Conservation (phyloP, 352 stramenopile genomes). For the Phytophthora cryptogea region DNA sequence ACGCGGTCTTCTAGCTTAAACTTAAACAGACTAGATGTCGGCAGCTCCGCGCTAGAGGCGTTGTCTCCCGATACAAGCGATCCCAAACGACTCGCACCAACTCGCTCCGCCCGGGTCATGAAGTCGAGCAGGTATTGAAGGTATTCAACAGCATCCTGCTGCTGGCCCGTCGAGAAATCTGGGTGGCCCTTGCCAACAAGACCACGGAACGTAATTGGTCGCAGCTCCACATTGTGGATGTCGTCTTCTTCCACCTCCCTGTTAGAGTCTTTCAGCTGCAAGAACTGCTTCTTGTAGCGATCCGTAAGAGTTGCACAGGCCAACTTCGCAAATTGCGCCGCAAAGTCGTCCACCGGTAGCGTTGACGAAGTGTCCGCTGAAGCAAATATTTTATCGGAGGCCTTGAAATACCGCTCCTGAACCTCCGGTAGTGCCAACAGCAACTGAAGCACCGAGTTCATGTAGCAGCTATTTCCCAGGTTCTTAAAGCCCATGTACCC, state of each 20-base stretch:
- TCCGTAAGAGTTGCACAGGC: constrained; percentile 86
- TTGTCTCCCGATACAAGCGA: constrained; percentile 41
- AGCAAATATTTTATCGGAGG: constrained; percentile 59
- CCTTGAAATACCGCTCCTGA: constrained; percentile 71
- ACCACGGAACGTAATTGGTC: constrained; percentile 93
- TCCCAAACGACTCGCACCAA: constrained; percentile 53
- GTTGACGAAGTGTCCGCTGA: constrained; percentile 33
- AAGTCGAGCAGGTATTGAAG: constrained; percentile 96
- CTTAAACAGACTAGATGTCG: constrained; percentile 92
- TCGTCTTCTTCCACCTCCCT: constrained; percentile 48
- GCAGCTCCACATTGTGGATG: constrained; percentile 47
- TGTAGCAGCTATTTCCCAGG: constrained; percentile 99
- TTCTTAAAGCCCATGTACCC: constrained; percentile 97
- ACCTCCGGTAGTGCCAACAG: constrained; percentile 87
- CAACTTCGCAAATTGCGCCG: constrained; percentile 94
- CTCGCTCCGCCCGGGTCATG: constrained; percentile 87
- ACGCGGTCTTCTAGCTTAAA: constrained; percentile 90
- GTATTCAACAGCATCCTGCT: constrained; percentile 98
- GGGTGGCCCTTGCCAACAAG: constrained; percentile 95
- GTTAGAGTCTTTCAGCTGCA: constrained; percentile 15
- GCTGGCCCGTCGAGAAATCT: constrained; percentile 96
- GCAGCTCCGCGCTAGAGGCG: constrained; percentile 40
- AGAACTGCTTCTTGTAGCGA: constrained; percentile 74
- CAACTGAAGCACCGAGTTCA: constrained; percentile 98
- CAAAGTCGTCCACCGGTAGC: constrained; percentile 78